These are phyloP conservation scores for Pinus albicaulis DNA, from an alignment of 75 land plant species.

Conservation along the genomic window DNA sequence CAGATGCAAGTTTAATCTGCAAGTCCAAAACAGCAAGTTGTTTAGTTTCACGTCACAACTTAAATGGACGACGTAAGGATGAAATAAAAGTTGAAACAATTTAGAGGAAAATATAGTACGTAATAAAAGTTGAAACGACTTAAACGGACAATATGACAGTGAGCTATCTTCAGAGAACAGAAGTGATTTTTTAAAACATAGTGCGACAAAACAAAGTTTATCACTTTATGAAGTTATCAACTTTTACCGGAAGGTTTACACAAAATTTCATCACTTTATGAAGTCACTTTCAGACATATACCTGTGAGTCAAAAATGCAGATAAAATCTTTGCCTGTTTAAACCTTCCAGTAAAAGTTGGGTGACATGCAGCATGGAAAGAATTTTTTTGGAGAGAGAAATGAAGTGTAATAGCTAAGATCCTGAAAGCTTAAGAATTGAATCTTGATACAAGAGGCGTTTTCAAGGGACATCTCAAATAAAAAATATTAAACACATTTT, in stretches of 20 bases:
- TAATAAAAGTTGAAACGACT: neutral
- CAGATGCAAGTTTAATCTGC: slow-evolving; percentile 92
- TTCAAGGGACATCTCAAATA: neutral
- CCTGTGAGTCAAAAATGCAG: neutral
- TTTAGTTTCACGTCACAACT: neutral
- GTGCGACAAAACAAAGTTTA: neutral
- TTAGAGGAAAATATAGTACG: neutral
- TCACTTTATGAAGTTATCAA: neutral
- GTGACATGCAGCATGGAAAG: neutral
- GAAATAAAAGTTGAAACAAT: neutral
- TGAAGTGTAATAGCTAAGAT: neutral
- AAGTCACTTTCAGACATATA: neutral
- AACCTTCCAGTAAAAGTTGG: neutral
- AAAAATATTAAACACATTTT: neutral
- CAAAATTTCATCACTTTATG: neutral
- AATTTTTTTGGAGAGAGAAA: neutral
- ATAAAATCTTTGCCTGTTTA: neutral
- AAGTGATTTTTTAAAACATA: neutral
- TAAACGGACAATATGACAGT: neutral
- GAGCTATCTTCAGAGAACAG: neutral
- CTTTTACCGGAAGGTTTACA: no score
- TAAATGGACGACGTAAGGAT: neutral
- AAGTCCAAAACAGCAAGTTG: neutral
- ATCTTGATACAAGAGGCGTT: neutral
- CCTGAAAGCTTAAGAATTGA: neutral